Evolutionary conservation across 2,329 filamentous ascomycete species (phyloP).

Genomic region (Penicillium vulpinum): DNA sequence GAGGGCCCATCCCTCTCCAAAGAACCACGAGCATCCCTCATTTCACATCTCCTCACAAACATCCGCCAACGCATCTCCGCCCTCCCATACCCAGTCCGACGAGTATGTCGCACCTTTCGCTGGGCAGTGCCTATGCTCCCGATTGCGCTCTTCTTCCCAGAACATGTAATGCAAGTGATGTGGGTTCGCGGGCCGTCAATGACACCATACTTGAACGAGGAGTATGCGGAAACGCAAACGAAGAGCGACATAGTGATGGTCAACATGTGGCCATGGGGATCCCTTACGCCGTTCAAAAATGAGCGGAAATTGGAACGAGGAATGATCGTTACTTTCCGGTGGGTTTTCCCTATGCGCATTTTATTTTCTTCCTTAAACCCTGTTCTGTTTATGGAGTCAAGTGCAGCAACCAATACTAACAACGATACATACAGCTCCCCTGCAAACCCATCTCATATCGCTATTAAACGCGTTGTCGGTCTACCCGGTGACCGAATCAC

Average conservation of each 20-base stretch:
- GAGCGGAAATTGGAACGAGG: conserved; percentile 63
- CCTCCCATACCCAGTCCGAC: conserved; percentile 30
- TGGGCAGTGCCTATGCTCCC: conserved; percentile 38
- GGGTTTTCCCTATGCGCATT: conserved; percentile 9
- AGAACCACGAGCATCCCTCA: background rate
- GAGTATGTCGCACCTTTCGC: conserved; percentile 29
- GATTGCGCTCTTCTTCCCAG: conserved; percentile 41
- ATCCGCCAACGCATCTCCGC: conserved; percentile 31
- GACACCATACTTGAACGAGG: conserved; percentile 73
- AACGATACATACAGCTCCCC: conserved; percentile 60
- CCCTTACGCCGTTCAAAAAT: conserved; percentile 53
- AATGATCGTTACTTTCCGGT: conserved; percentile 69
- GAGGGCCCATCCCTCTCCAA: conserved; percentile 2
- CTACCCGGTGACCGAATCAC: conserved; percentile 75
- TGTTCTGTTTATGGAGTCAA: background rate
- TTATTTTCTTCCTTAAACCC: background rate
- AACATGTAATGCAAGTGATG: conserved; percentile 44
- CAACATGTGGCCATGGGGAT: conserved; percentile 46
- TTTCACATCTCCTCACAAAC: conserved; percentile 25
- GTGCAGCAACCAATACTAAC: background rate
- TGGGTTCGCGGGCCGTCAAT: conserved; percentile 60
- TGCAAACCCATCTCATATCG: conserved; percentile 64
- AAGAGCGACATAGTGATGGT: conserved; percentile 46
- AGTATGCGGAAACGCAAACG: conserved; percentile 51
- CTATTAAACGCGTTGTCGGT: conserved; percentile 81